Conservation (phyloP, 2,329 filamentous ascomycete species). For the Claviceps sorghi region DNA sequence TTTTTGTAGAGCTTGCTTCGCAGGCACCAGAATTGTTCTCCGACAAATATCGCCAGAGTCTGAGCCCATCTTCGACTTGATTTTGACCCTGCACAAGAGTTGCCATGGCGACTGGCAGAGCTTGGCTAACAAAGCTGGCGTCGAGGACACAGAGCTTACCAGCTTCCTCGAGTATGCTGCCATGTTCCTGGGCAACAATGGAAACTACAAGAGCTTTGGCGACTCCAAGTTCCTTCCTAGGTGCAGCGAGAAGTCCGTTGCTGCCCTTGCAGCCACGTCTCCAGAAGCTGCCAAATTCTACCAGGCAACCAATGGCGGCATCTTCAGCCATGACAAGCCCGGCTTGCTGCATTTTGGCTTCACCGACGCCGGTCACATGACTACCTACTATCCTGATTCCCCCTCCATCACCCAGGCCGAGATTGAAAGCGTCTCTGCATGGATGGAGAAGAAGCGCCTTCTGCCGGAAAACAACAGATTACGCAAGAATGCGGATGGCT, state of each 20-base stretch:
- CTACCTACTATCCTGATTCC: slow-evolving; percentile 69
- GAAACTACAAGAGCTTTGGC: slow-evolving; percentile 80
- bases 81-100: slow-evolving; percentile 54
- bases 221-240: slow-evolving; percentile 73
- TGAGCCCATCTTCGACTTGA: slow-evolving; percentile 68
- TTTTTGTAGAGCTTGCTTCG: slow-evolving; percentile 52
- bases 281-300: slow-evolving; percentile 50
- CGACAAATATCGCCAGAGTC: slow-evolving; percentile 72
- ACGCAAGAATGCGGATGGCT: slow-evolving; percentile 47
- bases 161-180: slow-evolving; percentile 63
- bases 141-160: slow-evolving; percentile 48
- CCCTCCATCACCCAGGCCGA: slow-evolving; percentile 59
- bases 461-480: slow-evolving; percentile 66
- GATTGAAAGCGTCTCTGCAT: slow-evolving; percentile 56
- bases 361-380: slow-evolving; percentile 60
- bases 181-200: slow-evolving; percentile 65
- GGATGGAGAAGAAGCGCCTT: slow-evolving; percentile 57
- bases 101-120: slow-evolving; percentile 56
- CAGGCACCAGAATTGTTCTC: slow-evolving; percentile 63
- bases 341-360: slow-evolving; percentile 64
- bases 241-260: slow-evolving; percentile 47
- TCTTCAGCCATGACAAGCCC: slow-evolving; percentile 52
- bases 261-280: slow-evolving; percentile 46
- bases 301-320: slow-evolving; percentile 52
- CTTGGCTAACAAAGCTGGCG: slow-evolving; percentile 47